Evolutionary conservation across 352 stramenopile genomes (phyloP), one percentile per base, ranked within the genome.

Genomic region (Pythium apleroticum): DNA sequence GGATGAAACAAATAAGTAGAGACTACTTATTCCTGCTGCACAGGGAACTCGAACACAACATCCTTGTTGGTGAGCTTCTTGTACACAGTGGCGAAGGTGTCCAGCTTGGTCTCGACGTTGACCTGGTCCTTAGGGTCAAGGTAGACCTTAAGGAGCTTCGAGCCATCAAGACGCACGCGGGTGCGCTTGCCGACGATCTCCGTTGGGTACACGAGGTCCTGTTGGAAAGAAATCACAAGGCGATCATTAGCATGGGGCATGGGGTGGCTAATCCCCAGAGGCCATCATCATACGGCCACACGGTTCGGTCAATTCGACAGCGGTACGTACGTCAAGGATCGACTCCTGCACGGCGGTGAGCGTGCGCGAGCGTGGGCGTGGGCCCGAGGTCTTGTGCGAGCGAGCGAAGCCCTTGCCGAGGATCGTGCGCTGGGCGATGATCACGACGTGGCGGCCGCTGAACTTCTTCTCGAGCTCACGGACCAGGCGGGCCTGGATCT

Each of bases 381-480:
- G 89, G 75, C 97, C 98, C 57, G 80, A 95, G 49, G 91, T 97
- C 81, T 98, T 97, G 84, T 96, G 93, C 65, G 91, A 93, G 67
- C 98, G 96, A 43, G 87, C 84, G 82, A 97, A 99, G 69, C 84
- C 86, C 86, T 99, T 99, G 86, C 95, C 95, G 63, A 99, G 90
- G 80, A 99, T 99, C 74, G 97, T 99, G 69, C 98, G 91, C 84
- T 99, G 97, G 53, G 95, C 97, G 71, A 99, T 98, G 78, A 99
- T 98, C 69, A 99, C 89, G 43, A 99, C 97, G 84, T 99, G 96
- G 68, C 90, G 88, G 74, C 97, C 98, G 58, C 73, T 98, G 85
- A 99, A 99, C 85, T 99, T 99, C 94, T 99, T 99, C 89, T 99
- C 97, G 52, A 99, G 81, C 84, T 99, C 98, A 60, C 96, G 94